Conservation (phyloP, 768 basidiomycete species). For the Amanita pseudoporphyria region DNA sequence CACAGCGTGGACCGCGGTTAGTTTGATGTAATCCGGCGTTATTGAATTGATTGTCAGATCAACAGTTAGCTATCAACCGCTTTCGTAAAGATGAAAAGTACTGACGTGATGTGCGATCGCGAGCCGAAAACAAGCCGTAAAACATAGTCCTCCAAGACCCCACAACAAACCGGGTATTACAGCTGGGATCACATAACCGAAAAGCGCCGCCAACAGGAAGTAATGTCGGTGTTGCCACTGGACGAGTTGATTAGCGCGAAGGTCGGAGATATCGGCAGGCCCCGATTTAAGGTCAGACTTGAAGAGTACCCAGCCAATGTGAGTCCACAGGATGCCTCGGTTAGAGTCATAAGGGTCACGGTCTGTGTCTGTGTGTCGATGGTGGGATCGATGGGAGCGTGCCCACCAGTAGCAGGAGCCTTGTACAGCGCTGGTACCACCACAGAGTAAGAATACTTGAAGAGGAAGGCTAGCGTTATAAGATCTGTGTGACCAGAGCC, state of each 20-base stretch:
- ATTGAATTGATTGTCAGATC: too few relatives aligned
- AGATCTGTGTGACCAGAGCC: conserved; percentile 79
- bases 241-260: conserved; percentile 58
- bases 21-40: background rate
- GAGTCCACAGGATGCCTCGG: conserved; percentile 71
- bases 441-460: conserved; percentile 59
- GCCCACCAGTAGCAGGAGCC: conserved; percentile 89
- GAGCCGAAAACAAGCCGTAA: conserved; percentile 61
- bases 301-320: conserved; percentile 80
- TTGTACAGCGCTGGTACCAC: conserved; percentile 77
- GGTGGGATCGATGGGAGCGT: conserved; percentile 73
- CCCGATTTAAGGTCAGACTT: conserved; percentile 68
- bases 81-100: conserved; percentile 12
- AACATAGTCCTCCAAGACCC: conserved; percentile 64
- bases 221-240: conserved; percentile 76
- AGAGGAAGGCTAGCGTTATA: conserved; percentile 70
- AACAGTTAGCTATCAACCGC: background rate
- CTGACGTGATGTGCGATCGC: conserved; percentile 75
- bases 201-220: conserved; percentile 46
- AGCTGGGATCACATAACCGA: conserved; percentile 66
- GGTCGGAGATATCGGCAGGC: conserved; percentile 61
- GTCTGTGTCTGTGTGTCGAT: conserved; percentile 79
- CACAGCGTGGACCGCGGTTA: background rate
- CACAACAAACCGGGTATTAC: conserved; percentile 62
- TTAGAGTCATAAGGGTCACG: conserved; percentile 79